These are phyloP conservation scores for Aureobasidium sp. DNA, from an alignment of 2,329 filamentous ascomycete species.

Conservation along the genomic window DNA sequence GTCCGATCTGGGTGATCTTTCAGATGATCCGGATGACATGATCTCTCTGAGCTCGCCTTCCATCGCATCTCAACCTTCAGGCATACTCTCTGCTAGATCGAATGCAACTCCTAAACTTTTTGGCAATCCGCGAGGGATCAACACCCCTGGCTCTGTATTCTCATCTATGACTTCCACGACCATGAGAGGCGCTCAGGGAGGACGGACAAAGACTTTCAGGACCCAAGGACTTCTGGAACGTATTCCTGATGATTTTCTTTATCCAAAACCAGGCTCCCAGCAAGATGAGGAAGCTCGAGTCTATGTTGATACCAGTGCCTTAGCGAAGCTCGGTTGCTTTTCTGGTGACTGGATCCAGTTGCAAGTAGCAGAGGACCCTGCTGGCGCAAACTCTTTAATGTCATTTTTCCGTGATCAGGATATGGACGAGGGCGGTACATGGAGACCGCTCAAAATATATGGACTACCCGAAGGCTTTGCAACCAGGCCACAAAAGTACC, in stretches of 20 bases:
- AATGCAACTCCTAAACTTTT: constrained; percentile 73
- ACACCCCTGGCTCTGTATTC: constrained; percentile 81
- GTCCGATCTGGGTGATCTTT: constrained; percentile 61
- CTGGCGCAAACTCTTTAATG: constrained; percentile 23
- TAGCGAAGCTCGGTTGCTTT: constrained; percentile 90
- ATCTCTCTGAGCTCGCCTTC: constrained; percentile 80
- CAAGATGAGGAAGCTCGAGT: constrained; percentile 83
- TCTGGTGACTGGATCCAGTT: constrained; percentile 94
- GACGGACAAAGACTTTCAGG: constrained; percentile 74
- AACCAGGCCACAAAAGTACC: constrained; percentile 46
- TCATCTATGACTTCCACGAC: constrained; percentile 84
- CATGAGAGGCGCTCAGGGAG: constrained; percentile 59
- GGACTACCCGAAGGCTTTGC: constrained; percentile 70
- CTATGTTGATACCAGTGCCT: constrained; percentile 79
- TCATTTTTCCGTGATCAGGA: constrained; percentile 45
- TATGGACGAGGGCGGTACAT: constrained; percentile 55
- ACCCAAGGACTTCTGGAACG: constrained; percentile 66
- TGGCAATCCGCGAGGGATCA: constrained; percentile 65
- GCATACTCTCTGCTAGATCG: constrained; percentile 71
- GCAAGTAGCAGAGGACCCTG: constrained; percentile 67
- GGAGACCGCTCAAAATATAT: constrained; percentile 83
- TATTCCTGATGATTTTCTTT: constrained; percentile 70
- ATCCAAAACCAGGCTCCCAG: constrained; percentile 75
- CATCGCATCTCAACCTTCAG: constrained; percentile 68
- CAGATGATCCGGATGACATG: constrained; percentile 90